Conservation (phyloP, 116 monocot species). For the Posidonia oceanica region DNA sequence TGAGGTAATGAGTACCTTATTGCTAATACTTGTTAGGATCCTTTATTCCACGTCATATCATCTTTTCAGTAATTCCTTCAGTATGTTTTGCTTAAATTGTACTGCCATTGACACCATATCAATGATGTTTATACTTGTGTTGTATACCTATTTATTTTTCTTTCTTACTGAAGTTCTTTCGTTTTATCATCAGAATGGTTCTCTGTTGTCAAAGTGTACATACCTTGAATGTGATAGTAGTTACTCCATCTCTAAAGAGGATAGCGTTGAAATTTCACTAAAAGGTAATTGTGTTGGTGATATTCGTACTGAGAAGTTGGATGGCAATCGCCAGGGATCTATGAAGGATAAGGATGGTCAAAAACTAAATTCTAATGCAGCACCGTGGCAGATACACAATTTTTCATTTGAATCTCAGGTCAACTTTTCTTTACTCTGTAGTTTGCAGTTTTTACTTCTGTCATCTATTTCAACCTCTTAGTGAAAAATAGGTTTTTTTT, state of each 20-base stretch:
- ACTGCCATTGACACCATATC: neutral
- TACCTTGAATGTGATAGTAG: conserved; percentile 83
- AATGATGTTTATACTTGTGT: neutral
- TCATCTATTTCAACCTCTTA: neutral
- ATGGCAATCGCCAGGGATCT: neutral
- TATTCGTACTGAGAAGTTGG: conserved; percentile 1
- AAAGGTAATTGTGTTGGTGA: conserved; percentile 15
- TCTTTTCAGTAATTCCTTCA: neutral
- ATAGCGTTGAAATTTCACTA: conserved; percentile 75
- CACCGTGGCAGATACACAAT: conserved; percentile 22
- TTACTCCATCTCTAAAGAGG: conserved; percentile 62
- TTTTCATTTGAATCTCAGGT: conserved; percentile 96
- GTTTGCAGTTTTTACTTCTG: neutral
- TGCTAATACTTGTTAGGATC: neutral
- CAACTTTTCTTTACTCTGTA: neutral
- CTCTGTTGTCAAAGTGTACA: conserved; percentile 65
- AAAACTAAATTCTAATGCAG: conserved; percentile 8
- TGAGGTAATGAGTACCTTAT: conserved; percentile 38
- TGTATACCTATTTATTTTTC: neutral
- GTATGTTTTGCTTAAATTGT: neutral
- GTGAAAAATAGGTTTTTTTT: neutral
- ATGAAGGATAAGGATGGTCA: neutral
- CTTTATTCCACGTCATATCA: neutral
- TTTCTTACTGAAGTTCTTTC: neutral
- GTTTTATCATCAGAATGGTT: conserved; percentile 49